Conservation (phyloP, 2,329 filamentous ascomycete genomes). For the Ophiostoma triangulosporum region DNA sequence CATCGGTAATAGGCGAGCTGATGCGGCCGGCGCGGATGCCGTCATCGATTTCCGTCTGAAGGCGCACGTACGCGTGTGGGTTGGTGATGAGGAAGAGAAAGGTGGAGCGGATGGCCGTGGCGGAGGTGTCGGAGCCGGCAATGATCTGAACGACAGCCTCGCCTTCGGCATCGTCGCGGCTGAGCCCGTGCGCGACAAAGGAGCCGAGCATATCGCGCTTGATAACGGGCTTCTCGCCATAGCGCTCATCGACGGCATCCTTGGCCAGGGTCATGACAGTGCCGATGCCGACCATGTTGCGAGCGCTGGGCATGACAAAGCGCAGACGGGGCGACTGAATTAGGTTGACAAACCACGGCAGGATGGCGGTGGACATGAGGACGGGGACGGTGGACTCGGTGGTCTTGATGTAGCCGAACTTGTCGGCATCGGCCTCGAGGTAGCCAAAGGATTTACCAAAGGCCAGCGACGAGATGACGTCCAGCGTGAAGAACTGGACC, state of each 20-base stretch:
- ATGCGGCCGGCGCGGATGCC: conserved; percentile 18
- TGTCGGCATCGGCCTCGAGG: conserved; percentile 31
- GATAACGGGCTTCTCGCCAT: conserved; percentile 7
- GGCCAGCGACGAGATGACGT: conserved; percentile 38
- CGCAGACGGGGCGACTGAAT: conserved; percentile 27
- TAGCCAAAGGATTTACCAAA: conserved; percentile 36
- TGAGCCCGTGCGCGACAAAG: conserved; percentile 27
- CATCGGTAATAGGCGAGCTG: conserved; percentile 22
- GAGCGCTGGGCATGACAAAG: conserved; percentile 13
- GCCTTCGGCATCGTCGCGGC: conserved; percentile 27
- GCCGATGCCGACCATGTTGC: conserved; percentile 11
- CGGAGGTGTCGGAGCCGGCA: conserved; percentile 20
- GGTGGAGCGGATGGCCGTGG: conserved; percentile 17
- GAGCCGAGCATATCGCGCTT: conserved; percentile 26
- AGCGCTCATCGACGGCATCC: conserved; percentile 13
- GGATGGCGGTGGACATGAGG: conserved; percentile 29
- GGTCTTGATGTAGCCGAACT: conserved; percentile 28
- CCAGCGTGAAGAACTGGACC: conserved; percentile 39
- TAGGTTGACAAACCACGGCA: conserved; percentile 27
- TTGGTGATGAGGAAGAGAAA: conserved; percentile 17
- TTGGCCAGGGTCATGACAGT: conserved; percentile 15
- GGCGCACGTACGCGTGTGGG: conserved; percentile 15
- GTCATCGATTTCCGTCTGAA: conserved; percentile 24
- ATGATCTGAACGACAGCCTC: conserved; percentile 28
- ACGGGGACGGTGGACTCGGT: conserved; percentile 22